Percentiles rank a stretch among this genome's conserved stretches.
Evolutionary conservation across 2,329 filamentous ascomycete genomes (phyloP).

Genomic region (Clarireedia monteithiana): DNA sequence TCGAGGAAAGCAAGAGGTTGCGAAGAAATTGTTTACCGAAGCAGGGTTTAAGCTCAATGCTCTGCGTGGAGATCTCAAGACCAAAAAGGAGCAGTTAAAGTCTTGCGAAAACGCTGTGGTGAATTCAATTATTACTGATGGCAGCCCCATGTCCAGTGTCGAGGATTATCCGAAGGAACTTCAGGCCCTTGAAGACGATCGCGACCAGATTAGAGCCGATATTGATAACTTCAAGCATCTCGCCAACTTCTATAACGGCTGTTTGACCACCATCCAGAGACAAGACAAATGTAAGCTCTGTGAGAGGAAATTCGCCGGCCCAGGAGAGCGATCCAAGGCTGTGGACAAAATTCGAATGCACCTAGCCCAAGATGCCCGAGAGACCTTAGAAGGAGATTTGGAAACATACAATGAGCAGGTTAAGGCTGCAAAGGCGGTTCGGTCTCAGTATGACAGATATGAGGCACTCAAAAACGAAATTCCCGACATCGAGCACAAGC

Average conservation of each 20-base stretch:
- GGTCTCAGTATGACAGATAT: slow-evolving; percentile 67
- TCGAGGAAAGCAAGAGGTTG: slow-evolving; percentile 61
- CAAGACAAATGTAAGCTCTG: slow-evolving; percentile 74
- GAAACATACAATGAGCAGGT: slow-evolving; percentile 43
- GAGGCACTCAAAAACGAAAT: slow-evolving; percentile 61
- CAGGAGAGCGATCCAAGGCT: slow-evolving; percentile 54
- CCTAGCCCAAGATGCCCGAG: slow-evolving; percentile 53
- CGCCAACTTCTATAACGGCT: slow-evolving; percentile 63
- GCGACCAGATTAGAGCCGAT: slow-evolving; percentile 50
- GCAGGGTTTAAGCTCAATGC: slow-evolving; percentile 65
- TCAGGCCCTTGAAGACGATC: slow-evolving; percentile 40
- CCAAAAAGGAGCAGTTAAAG: slow-evolving; percentile 54
- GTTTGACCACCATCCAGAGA: slow-evolving; percentile 55
- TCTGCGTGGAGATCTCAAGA: slow-evolving; percentile 54
- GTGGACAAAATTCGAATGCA: slow-evolving; percentile 58
- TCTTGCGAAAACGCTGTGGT: slow-evolving; percentile 51
- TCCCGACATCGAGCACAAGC: slow-evolving; percentile 57
- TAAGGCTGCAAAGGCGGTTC: slow-evolving; percentile 52
- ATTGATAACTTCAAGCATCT: slow-evolving; percentile 62
- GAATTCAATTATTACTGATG: slow-evolving; percentile 36
- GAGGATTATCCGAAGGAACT: slow-evolving; percentile 48
- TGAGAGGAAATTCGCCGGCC: slow-evolving; percentile 56
- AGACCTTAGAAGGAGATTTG: slow-evolving; percentile 54
- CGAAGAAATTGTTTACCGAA: slow-evolving; percentile 66
- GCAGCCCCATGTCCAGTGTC: slow-evolving; percentile 35